Evolutionary conservation across 768 basidiomycete genomes (phyloP).

Genomic region (Panus rudis): DNA sequence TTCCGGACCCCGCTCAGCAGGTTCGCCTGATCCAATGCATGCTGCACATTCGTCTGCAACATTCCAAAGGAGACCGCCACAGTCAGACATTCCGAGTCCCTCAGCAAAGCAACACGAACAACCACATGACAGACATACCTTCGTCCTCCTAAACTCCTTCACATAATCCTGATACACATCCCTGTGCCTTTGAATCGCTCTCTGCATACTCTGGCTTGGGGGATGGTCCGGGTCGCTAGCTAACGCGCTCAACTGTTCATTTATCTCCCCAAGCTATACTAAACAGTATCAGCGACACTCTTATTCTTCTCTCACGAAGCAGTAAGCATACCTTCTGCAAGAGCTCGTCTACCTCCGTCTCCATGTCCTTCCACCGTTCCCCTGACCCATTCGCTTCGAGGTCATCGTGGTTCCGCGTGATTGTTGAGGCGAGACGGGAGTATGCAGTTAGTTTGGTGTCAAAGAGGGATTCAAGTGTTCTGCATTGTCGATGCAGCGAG

Average conservation of each 20-base stretch:
- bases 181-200: constrained; percentile 84
- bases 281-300: not conserved
- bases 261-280: constrained; percentile 74
- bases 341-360: constrained; percentile 81
- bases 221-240: constrained; percentile 60
- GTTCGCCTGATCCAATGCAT: constrained; percentile 81
- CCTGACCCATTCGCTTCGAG: constrained; percentile 64
- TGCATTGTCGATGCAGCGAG: constrained; percentile 81
- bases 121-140: constrained; percentile 37
- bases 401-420: constrained; percentile 43
- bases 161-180: constrained; percentile 86
- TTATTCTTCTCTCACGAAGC: not conserved
- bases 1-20: constrained; percentile 86
- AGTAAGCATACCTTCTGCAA: constrained; percentile 62
- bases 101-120: not conserved
- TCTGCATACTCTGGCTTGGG: constrained; percentile 77
- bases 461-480: constrained; percentile 89
- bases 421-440: constrained; percentile 71
- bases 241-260: constrained; percentile 67
- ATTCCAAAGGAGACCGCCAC: constrained; percentile 1
- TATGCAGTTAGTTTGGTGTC: constrained; percentile 89
- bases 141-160: constrained; percentile 79
- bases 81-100: not conserved
- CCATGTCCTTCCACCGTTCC: constrained; percentile 76
- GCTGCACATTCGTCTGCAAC: constrained; percentile 65